These are phyloP conservation scores for Xylaria scruposa DNA, from an alignment of 495 filamentous ascomycete species.

Conservation along the genomic window DNA sequence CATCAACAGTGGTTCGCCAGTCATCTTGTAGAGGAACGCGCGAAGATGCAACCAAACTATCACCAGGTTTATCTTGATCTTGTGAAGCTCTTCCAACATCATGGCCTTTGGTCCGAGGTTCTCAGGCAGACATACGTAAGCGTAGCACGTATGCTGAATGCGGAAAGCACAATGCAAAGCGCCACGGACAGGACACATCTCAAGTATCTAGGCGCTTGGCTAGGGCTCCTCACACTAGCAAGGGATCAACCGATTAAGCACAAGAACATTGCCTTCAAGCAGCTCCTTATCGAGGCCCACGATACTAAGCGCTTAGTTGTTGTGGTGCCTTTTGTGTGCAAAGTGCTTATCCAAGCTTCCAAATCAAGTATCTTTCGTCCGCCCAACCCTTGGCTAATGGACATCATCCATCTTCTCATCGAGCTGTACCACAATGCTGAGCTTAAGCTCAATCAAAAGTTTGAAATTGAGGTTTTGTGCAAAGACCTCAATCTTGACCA, in stretches of 20 bases:
- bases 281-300: constrained; percentile 88
- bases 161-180: constrained; percentile 80
- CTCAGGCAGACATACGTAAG: constrained; percentile 92
- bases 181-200: constrained; percentile 82
- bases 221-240: constrained; percentile 91
- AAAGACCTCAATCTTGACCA: constrained; percentile 88
- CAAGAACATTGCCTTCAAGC: constrained; percentile 95
- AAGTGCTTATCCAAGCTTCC: constrained; percentile 83
- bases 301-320: constrained; percentile 88
- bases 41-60: constrained; percentile 95
- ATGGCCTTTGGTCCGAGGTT: constrained; percentile 82
- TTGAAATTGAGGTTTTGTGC: constrained; percentile 97
- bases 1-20: constrained; percentile 96
- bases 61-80: constrained; percentile 91
- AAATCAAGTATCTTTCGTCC: constrained; percentile 89
- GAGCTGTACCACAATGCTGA: constrained; percentile 94
- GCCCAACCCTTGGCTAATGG: constrained; percentile 97
- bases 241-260: constrained; percentile 95
- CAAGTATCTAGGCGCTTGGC: constrained; percentile 91
- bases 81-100: constrained; percentile 80
- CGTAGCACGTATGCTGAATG: constrained; percentile 83
- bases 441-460: constrained; percentile 92
- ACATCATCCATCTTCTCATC: constrained; percentile 83
- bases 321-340: constrained; percentile 96
- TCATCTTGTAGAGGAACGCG: constrained; percentile 94